phyloP scores from a whole-genome alignment of 2,329 filamentous ascomycete species.

The Cladosporium sphaerospermum region DNA sequence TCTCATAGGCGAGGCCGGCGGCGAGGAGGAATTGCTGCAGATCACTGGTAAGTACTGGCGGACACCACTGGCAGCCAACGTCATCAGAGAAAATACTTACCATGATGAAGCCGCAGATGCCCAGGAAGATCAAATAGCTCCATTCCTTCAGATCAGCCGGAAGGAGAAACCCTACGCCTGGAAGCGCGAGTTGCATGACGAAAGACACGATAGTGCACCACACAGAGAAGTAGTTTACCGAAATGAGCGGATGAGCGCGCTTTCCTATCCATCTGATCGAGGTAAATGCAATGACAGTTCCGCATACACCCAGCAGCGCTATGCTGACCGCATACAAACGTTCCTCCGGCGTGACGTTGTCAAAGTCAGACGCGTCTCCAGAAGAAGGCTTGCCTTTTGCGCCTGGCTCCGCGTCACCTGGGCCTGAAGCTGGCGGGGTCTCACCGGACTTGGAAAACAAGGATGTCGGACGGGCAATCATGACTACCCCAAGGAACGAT shows the following conservation, averaged over 20 bases:
- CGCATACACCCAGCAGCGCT: slow-evolving; percentile 70
- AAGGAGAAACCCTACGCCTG: slow-evolving; percentile 51
- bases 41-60: not conserved
- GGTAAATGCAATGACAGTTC: slow-evolving; percentile 67
- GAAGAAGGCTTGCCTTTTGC: slow-evolving; percentile 19
- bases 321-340: slow-evolving; percentile 64
- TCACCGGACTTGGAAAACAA: slow-evolving; percentile 42
- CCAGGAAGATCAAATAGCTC: slow-evolving; percentile 61
- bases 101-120: slow-evolving; percentile 70
- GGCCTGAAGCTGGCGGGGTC: slow-evolving; percentile 29
- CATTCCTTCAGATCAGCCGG: slow-evolving; percentile 55
- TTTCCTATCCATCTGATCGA: slow-evolving; percentile 74
- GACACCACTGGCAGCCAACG: too few species aligned
- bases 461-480: slow-evolving; percentile 69
- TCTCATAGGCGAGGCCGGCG: slow-evolving; percentile 66
- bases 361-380: slow-evolving; percentile 31
- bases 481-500: slow-evolving; percentile 70
- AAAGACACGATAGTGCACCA: slow-evolving; percentile 64
- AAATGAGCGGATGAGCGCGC: slow-evolving; percentile 74
- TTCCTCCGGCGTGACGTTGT: slow-evolving; percentile 53
- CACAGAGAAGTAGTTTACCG: slow-evolving; percentile 74
- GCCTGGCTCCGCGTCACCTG: slow-evolving; percentile 24
- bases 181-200: slow-evolving; percentile 51
- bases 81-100: slow-evolving; percentile 24
- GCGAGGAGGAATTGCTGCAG: slow-evolving; percentile 74